A percentile compares a stretch with the other conserved stretches of the same genome.
phyloP scores from a whole-genome alignment of 495 filamentous ascomycete species.

The Neurospora sp. region DNA sequence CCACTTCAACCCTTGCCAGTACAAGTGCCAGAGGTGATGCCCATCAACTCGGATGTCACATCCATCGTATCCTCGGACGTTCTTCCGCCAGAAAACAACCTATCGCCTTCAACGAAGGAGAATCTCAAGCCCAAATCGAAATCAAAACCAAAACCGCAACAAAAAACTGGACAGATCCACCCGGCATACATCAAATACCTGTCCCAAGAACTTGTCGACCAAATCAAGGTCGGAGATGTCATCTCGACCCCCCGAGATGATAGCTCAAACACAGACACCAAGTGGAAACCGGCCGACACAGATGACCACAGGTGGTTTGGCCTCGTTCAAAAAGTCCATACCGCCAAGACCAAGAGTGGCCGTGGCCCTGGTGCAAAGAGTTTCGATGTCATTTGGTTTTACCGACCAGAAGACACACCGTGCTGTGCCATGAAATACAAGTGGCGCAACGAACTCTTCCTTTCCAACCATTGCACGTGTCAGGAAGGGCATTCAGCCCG shows the following conservation, averaged over 20 bases:
- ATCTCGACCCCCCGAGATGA: conserved; percentile 34
- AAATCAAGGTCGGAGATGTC: conserved; percentile 27
- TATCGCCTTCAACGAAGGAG: not conserved
- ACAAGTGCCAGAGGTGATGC: not conserved
- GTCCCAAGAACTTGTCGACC: not conserved
- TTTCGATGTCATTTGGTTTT: conserved; percentile 63
- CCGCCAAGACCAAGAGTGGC: conserved; percentile 7
- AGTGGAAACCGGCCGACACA: conserved; percentile 43
- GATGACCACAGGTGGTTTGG: conserved; percentile 50
- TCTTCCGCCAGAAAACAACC: not conserved
- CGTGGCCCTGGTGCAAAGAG: conserved; percentile 10
- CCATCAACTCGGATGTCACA: not conserved
- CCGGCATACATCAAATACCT: not conserved
- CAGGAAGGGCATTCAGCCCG: conserved; percentile 24
- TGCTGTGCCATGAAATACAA: conserved; percentile 56
- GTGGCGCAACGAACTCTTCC: conserved; percentile 58
- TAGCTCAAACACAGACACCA: conserved; percentile 25
- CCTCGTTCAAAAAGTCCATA: conserved; percentile 48
- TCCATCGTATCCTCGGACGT: not conserved
- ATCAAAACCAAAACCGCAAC: not conserved
- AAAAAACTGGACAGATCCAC: not conserved
- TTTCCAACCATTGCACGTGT: conserved; percentile 70
- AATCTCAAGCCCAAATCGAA: not conserved
- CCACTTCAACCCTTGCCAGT: not conserved
- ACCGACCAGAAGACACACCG: conserved; percentile 55